Base-by-base conservation (phyloP, 2,329 filamentous ascomycete species). In the Stagonosporopsis vannaccii region DNA sequence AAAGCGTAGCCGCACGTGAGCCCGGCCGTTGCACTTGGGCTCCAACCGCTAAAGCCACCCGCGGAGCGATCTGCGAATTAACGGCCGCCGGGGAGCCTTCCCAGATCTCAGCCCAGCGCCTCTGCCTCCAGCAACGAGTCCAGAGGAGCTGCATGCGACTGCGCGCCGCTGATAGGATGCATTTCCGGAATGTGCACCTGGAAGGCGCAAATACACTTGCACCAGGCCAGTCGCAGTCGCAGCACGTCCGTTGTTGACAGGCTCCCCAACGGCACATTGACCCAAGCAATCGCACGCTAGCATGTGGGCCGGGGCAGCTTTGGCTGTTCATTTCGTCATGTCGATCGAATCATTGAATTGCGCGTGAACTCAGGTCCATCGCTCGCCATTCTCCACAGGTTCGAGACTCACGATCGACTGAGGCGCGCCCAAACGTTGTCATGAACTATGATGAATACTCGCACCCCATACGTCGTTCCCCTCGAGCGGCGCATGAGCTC, bases 381-480 rank as follows among this genome's bases (percentile, higher is more conserved):
- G 35, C 28, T 46, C 19, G 19, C 50, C 49, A 15, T 45, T 50
- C 40, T 51, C 52, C 50, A 55, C 40, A 48, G 40, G 26, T 39
- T 44, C 28, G 44, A 52, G 39, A 12, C 39, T 52, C 33, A 22
- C 48, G n/a, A 22, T 40, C 28, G 20, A 23, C 42, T 19, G 26
- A 37, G 20, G 47, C 46, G 28, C 44, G 44, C 56, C 41, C 43
- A 56, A 50, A 36, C 42, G 41, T 51, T 46, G 56, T 49, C 22
- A 68, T 68, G 65, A 53, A 62, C 41, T 20, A 59, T 50, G 61
- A 60, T 41, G 56, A 62, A 13, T 56, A 62, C 22, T 58, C 59
- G 26, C 59, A 57, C 8, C 54, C 58, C 30, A 63, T 67, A 36
- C 66, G 63, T 23, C 66, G 61, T 35, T 68, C 65, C 4, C 61